Percentiles rank a stretch among this genome's conserved stretches.
These are phyloP conservation scores for Rosa multiflora DNA, from an alignment of 306 rosid species.

Conservation along the genomic window DNA sequence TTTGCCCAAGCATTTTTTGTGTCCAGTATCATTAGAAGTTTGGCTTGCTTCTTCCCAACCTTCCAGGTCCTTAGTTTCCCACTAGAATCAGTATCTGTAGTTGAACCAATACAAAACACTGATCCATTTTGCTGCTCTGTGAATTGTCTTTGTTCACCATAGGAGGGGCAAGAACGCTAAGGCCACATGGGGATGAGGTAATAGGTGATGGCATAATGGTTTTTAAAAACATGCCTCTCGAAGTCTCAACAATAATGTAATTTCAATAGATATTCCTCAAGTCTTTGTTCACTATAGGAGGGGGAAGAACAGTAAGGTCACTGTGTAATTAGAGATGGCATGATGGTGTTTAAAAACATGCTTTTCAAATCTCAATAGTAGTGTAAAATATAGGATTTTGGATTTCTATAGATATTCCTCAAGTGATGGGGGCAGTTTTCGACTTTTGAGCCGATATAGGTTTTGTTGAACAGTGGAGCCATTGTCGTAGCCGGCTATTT, in stretches of 20 bases:
- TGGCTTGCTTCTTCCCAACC: not conserved
- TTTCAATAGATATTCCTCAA: not conserved
- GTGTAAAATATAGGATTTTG: not conserved
- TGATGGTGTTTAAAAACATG: not conserved
- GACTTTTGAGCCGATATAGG: not conserved
- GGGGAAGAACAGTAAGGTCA: not conserved
- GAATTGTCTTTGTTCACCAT: not conserved
- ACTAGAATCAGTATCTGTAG: slow-evolving; percentile 9
- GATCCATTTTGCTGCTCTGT: not conserved
- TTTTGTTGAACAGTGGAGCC: not conserved
- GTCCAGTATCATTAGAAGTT: not conserved
- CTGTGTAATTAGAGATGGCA: not conserved
- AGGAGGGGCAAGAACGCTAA: not conserved
- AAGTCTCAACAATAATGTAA: not conserved
- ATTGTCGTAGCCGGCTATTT: not conserved
- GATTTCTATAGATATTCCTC: not conserved
- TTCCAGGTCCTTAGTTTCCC: slow-evolving; percentile 15
- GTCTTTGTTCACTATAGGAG: not conserved
- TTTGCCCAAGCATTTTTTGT: not conserved
- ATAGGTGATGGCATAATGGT: slow-evolving; percentile 1
- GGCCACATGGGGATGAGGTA: no score
- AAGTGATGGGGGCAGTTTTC: not conserved
- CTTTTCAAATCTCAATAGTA: not conserved
- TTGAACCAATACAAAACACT: not conserved
- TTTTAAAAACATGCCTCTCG: not conserved